Percentiles rank a stretch among this genome's conserved stretches.
phyloP scores from a whole-genome alignment of 2,329 filamentous ascomycete genomes.

The Emmonsia crescens region DNA sequence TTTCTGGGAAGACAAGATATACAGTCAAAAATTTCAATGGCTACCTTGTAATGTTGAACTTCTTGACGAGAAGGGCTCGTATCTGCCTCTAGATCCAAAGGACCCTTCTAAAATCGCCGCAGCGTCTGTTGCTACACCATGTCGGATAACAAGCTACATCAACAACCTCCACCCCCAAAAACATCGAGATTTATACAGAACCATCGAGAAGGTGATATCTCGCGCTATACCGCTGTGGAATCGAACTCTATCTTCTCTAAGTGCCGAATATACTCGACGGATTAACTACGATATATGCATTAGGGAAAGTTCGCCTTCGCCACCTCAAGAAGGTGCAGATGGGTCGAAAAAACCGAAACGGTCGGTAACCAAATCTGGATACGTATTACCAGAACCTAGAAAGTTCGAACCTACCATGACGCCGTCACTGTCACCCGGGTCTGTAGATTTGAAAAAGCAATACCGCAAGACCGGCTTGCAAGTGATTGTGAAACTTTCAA shows the following conservation, averaged over 20 bases:
- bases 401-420: constrained; percentile 1
- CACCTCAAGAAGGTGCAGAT: constrained; percentile 7
- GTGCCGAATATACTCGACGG: neutral
- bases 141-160: constrained; percentile 28
- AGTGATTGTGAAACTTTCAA: constrained; percentile 53
- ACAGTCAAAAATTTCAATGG: constrained; percentile 34
- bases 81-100: neutral
- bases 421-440: constrained; percentile 21
- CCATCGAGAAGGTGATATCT: constrained; percentile 25
- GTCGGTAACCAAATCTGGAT: neutral
- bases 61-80: constrained; percentile 8
- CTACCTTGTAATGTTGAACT: constrained; percentile 28
- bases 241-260: constrained; percentile 16
- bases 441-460: constrained; percentile 18
- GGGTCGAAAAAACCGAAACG: constrained; percentile 8
- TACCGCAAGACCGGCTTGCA: constrained; percentile 40
- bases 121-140: constrained; percentile 8
- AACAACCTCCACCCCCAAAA: constrained; percentile 31
- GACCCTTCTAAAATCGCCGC: constrained; percentile 4
- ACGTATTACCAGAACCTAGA: constrained; percentile 7
- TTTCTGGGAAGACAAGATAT: constrained; percentile 1
- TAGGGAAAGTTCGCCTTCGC: constrained; percentile 12
- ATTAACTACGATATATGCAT: constrained; percentile 5
- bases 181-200: constrained; percentile 21
- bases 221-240: constrained; percentile 28